Evolutionary conservation across 495 filamentous ascomycete genomes (phyloP).

Genomic region (Sordaria brevicollis): DNA sequence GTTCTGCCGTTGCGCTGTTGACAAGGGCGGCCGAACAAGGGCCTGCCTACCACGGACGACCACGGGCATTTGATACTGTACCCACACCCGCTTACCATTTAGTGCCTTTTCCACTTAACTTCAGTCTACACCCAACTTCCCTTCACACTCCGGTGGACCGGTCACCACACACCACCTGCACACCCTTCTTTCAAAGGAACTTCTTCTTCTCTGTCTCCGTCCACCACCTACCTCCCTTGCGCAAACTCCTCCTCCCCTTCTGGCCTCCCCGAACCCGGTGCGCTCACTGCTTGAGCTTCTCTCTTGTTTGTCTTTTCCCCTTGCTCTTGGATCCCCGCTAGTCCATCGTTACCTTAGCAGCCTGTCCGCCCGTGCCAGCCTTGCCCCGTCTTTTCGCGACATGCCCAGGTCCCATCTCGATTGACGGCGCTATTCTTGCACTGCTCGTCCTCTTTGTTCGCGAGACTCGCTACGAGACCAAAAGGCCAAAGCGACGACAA

Average conservation of each 20-base stretch:
- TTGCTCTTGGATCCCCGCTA: not conserved
- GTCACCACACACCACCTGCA: conserved; percentile 17
- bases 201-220: not conserved
- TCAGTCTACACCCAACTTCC: conserved; percentile 10
- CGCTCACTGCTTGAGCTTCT: not conserved
- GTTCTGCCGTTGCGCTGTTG: conserved; percentile 14
- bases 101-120: conserved; percentile 1
- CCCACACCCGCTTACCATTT: conserved; percentile 17
- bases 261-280: not conserved
- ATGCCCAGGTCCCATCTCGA: not conserved
- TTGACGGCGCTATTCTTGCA: not conserved
- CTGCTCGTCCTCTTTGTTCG: not conserved
- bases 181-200: not conserved
- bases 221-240: conserved; percentile 1
- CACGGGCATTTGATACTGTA: conserved; percentile 15
- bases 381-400: not conserved
- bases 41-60: conserved; percentile 2
- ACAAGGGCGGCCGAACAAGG: conserved; percentile 6
- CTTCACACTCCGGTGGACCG: conserved; percentile 22
- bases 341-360: not conserved
- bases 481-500: not conserved
- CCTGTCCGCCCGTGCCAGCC: not conserved
- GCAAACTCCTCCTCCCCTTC: conserved; percentile 1
- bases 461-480: not conserved
- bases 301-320: not conserved